Base-by-base conservation (phyloP, 306 rosid species). In the Quercus dentata region DNA sequence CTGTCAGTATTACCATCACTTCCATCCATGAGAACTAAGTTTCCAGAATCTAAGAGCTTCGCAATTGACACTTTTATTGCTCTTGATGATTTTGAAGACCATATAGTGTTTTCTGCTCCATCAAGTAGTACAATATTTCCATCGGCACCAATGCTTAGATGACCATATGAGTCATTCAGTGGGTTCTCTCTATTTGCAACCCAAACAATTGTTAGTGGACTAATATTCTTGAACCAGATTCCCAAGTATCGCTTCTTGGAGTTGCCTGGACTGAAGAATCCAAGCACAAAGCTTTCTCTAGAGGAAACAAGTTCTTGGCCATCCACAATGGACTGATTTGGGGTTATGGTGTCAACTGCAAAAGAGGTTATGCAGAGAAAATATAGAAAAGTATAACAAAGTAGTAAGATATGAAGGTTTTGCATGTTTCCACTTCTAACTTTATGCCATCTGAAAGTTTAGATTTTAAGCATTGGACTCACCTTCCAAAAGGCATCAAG, bases 151-250 rank as follows among this genome's bases (percentile, higher is more conserved):
- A 83, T 15, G 14, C 61, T 70, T 54, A 83, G 55, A 3, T 59
- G 70, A 41, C 78, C 81, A 17, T 18, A 31, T 0, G 73, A 38
- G 73, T 79, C 81, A 64, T 79, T 71, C n/a, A 79, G 78, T 64
- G 84, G 81, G 3, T 17, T 56, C 46, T 79, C 73, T 79, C 87
- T 83, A 35, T 83, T 83, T 31, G 84, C 84, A 44, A 83, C 81
- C 84, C 87, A 76, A 56, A 76, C 87, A n/a, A 75, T 14, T 3
- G 78, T 76, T 44, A 15, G 27, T 3, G 87, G 84, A 17, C 14
- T 56, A 19, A 56, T 65, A 67, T 65, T 64, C 38, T 80, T 80
- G 70, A 63, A 84, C 84, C 76, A 80, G 76, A 84, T 80, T 35
- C 84, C 87, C 21, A 80, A 0, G 35, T 76, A 84, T 21, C 52